Evolutionary conservation across 2,329 filamentous ascomycete species (phyloP).

Genomic region (Alternaria solani): DNA sequence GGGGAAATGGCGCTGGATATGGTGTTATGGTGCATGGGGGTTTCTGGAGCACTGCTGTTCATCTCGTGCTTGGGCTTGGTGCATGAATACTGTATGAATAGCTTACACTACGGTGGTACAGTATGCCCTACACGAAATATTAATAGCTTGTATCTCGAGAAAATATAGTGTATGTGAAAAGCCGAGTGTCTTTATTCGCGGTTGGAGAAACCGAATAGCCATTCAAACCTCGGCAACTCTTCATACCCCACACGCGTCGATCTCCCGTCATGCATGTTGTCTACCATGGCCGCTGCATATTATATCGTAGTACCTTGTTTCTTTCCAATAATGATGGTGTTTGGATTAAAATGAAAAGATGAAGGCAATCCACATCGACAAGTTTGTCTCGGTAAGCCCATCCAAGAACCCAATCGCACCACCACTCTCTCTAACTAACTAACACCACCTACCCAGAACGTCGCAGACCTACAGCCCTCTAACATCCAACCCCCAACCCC

Average conservation of each 20-base stretch:
- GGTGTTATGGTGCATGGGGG: background rate
- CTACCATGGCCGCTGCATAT: background rate
- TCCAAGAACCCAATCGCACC: background rate
- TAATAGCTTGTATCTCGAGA: background rate
- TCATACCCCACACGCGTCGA: slow-evolving; percentile 1
- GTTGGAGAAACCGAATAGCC: background rate
- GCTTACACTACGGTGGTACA: background rate
- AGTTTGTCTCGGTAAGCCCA: slow-evolving; percentile 22
- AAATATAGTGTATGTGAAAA: background rate
- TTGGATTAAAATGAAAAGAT: slow-evolving; percentile 11
- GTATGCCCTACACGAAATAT: background rate
- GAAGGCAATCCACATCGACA: slow-evolving; percentile 31
- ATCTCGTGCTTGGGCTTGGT: background rate
- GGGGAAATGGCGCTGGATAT: background rate
- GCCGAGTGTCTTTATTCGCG: background rate
- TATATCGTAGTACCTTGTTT: background rate
- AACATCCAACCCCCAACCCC: slow-evolving; percentile 43
- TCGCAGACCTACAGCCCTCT: slow-evolving; percentile 36
- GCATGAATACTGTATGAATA: background rate
- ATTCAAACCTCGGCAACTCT: background rate
- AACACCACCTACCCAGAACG: slow-evolving; percentile 30
- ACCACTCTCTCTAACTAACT: background rate
- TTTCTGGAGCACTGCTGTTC: background rate
- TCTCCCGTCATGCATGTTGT: background rate
- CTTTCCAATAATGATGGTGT: no score